Percentiles rank a stretch among this genome's conserved stretches.
Evolutionary conservation across 495 filamentous ascomycete genomes (phyloP).

Genomic region (Cairneyella variabilis): DNA sequence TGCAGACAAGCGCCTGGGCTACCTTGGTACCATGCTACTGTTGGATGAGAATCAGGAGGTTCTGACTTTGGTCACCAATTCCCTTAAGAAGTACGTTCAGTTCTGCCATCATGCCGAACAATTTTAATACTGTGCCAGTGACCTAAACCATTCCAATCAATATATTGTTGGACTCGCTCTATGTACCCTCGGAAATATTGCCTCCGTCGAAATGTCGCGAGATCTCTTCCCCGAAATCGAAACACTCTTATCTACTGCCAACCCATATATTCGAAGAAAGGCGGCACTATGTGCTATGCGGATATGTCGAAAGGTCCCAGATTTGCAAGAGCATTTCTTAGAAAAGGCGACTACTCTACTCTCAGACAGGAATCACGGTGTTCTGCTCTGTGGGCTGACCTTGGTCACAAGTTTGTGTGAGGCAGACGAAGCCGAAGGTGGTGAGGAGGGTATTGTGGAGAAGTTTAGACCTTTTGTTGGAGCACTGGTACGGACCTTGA

Average conservation of each 20-base stretch:
- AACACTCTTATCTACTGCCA: slow-evolving; percentile 80
- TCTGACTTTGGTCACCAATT: slow-evolving; percentile 94
- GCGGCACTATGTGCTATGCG: slow-evolving; percentile 99
- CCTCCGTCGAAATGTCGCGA: slow-evolving; percentile 97
- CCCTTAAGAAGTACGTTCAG: slow-evolving; percentile 77
- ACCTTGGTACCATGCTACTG: slow-evolving; percentile 92
- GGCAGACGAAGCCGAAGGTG: slow-evolving; percentile 84
- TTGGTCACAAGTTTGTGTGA: slow-evolving; percentile 90
- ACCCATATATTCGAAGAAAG: slow-evolving; percentile 95
- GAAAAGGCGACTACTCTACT: slow-evolving; percentile 90
- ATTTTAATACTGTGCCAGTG: slow-evolving; percentile 48
- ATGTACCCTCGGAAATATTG: slow-evolving; percentile 94
- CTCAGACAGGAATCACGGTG: slow-evolving; percentile 89
- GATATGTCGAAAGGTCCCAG: slow-evolving; percentile 95
- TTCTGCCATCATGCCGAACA: background rate
- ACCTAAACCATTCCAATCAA: slow-evolving; percentile 95
- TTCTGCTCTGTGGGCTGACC: slow-evolving; percentile 87
- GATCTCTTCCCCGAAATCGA: slow-evolving; percentile 96
- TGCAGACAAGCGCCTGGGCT: slow-evolving; percentile 94
- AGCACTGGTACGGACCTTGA: slow-evolving; percentile 82
- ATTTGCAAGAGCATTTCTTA: slow-evolving; percentile 93
- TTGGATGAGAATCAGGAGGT: slow-evolving; percentile 99
- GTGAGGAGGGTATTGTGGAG: slow-evolving; percentile 79
- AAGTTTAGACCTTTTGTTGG: slow-evolving; percentile 80
- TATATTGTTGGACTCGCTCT: slow-evolving; percentile 96